phyloP scores from a whole-genome alignment of 179 eudicot species.

The Actinidia chinensis region DNA sequence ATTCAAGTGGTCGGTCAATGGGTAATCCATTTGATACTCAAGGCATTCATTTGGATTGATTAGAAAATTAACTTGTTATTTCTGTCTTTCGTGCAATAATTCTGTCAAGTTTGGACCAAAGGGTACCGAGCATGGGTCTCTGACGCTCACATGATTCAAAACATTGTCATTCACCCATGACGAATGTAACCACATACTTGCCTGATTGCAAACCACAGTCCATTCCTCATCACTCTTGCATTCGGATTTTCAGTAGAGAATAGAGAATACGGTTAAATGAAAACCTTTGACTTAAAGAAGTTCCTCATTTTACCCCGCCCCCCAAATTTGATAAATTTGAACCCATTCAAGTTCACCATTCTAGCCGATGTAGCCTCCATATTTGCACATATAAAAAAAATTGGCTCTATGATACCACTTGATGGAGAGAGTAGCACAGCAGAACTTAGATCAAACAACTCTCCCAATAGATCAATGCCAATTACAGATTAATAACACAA shows the following conservation, averaged over 20 bases:
- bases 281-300: background rate
- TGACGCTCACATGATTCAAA: slow-evolving; percentile 13
- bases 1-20: slow-evolving; percentile 23
- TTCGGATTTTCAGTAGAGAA: background rate
- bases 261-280: background rate
- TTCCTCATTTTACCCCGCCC: background rate
- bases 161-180: slow-evolving; percentile 30
- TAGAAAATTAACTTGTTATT: slow-evolving; percentile 24
- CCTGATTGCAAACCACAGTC: slow-evolving; percentile 9
- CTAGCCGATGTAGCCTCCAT: background rate
- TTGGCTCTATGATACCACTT: background rate
- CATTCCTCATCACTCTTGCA: slow-evolving; percentile 15
- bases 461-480: no score
- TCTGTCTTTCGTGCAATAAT: background rate
- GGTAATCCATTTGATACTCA: slow-evolving; percentile 14
- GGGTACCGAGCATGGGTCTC: slow-evolving; percentile 18
- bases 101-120: slow-evolving; percentile 16
- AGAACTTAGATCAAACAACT: background rate
- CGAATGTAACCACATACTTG: slow-evolving; percentile 20
- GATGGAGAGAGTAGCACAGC: no score
- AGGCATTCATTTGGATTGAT: slow-evolving; percentile 14
- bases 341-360: background rate
- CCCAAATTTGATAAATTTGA: background rate
- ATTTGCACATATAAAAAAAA: background rate
- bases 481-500: background rate